Percentiles rank a stretch among this genome's conserved stretches.
phyloP scores from a whole-genome alignment of 495 filamentous ascomycete genomes.

The Talaromyces trachyspermus region DNA sequence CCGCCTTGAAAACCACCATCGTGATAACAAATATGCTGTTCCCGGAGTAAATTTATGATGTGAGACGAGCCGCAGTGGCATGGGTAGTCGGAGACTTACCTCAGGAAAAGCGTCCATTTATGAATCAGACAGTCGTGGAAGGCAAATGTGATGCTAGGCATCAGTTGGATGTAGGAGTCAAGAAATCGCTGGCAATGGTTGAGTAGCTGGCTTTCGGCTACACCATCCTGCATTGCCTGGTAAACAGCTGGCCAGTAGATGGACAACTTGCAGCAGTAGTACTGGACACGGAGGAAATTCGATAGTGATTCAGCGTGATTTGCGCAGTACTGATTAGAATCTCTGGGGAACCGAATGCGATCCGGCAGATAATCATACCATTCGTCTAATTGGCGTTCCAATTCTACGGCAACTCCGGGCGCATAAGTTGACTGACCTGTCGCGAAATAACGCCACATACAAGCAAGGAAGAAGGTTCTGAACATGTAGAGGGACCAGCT shows the following conservation, averaged over 20 bases:
- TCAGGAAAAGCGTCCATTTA: conserved; percentile 5
- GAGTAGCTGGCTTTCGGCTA: conserved; percentile 3
- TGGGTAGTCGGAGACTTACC: conserved; percentile 1
- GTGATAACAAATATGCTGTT: conserved; percentile 5
- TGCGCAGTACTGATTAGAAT: background rate
- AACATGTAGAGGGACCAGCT: too few species aligned
- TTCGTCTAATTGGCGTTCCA: conserved; percentile 8
- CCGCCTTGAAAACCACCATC: conserved; percentile 3
- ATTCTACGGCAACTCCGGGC: conserved; percentile 4
- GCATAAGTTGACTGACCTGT: conserved; percentile 6
- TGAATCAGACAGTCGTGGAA: conserved; percentile 5
- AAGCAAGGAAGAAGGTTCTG: too few species aligned
- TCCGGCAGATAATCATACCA: conserved; percentile 7
- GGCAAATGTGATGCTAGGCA: conserved; percentile 2
- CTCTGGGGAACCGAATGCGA: conserved; percentile 7
- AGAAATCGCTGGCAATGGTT: conserved; percentile 3
- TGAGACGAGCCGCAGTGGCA: background rate
- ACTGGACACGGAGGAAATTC: conserved; percentile 6
- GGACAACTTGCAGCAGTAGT: conserved; percentile 8
- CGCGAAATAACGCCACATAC: too few species aligned
- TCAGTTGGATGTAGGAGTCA: conserved; percentile 4
- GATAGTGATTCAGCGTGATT: conserved; percentile 3
- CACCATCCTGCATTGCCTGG: conserved; percentile 7
- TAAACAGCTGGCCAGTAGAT: conserved; percentile 7
- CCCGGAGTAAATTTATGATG: background rate